Conservation (phyloP, 176 grass and related monocot species). For the Chloris gayana region DNA sequence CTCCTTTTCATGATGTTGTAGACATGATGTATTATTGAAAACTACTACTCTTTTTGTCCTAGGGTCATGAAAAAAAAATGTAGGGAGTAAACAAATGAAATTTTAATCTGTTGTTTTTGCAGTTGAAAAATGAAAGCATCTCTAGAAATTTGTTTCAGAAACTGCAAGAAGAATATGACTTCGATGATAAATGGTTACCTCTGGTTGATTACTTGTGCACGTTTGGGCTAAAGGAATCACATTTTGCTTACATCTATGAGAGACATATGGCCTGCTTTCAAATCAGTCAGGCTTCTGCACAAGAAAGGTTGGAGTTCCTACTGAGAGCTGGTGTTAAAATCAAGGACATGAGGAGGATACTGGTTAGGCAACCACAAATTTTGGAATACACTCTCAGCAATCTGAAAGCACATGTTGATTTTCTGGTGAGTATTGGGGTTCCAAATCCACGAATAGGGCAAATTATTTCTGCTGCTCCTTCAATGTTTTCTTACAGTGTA, state of each 20-base stretch:
- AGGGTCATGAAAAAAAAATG: not conserved
- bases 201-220: slow-evolving; percentile 92
- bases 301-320: slow-evolving; percentile 84
- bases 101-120: slow-evolving; percentile 34
- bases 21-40: not conserved
- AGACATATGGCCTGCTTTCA: slow-evolving; percentile 90
- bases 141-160: slow-evolving; percentile 66
- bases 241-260: slow-evolving; percentile 84
- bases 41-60: not conserved
- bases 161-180: slow-evolving; percentile 80
- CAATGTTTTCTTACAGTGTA: slow-evolving; percentile 88
- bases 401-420: slow-evolving; percentile 85
- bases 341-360: slow-evolving; percentile 84
- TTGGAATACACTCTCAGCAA: slow-evolving; percentile 84
- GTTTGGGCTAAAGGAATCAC: slow-evolving; percentile 81
- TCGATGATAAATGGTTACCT: slow-evolving; percentile 89
- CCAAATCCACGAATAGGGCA: slow-evolving; percentile 65
- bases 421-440: slow-evolving; percentile 75
- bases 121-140: slow-evolving; percentile 80
- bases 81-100: not conserved
- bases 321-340: slow-evolving; percentile 80
- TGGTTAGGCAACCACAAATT: slow-evolving; percentile 92
- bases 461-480: slow-evolving; percentile 78
- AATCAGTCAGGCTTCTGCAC: slow-evolving; percentile 70
- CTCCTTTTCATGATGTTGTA: not conserved